Evolutionary conservation across 441 rosid genomes (phyloP).

Genomic region (Flueggea neowawraea): DNA sequence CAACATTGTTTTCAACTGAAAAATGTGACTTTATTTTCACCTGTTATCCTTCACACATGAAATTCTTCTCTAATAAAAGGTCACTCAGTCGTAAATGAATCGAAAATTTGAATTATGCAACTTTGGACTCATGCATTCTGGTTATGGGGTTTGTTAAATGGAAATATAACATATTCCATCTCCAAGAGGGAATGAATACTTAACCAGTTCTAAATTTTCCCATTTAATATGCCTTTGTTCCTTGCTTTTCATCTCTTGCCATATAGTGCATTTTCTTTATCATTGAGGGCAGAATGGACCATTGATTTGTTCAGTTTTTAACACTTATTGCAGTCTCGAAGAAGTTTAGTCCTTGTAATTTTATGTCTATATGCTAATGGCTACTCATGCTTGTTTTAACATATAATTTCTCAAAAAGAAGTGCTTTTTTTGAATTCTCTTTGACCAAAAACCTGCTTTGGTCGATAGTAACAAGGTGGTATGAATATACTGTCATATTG

Average conservation of each 20-base stretch:
- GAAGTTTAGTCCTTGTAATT: background rate
- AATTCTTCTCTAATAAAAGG: background rate
- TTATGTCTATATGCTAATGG: too few relatives aligned
- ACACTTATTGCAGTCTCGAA: background rate
- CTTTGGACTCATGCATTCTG: background rate
- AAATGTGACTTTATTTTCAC: too few relatives aligned
- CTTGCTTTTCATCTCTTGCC: background rate
- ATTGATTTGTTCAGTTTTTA: background rate
- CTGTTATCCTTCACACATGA: too few relatives aligned
- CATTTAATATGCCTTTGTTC: background rate
- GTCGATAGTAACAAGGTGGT: background rate
- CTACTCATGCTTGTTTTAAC: too few relatives aligned
- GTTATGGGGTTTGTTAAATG: background rate
- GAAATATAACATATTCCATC: background rate
- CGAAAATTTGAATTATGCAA: too few relatives aligned
- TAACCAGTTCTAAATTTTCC: background rate
- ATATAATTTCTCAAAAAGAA: too few relatives aligned
- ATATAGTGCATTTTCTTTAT: background rate
- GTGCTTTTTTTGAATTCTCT: constrained; percentile 1
- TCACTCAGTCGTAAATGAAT: background rate
- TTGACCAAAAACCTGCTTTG: background rate
- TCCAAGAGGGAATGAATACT: too few relatives aligned
- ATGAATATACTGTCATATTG: background rate
- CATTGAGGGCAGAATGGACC: background rate
- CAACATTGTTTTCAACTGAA: too few relatives aligned